A percentile compares a stretch with the other conserved stretches of the same genome.
These are phyloP conservation scores for Iberis pinnata DNA, from an alignment of 345 rosid species.

Conservation along the genomic window DNA sequence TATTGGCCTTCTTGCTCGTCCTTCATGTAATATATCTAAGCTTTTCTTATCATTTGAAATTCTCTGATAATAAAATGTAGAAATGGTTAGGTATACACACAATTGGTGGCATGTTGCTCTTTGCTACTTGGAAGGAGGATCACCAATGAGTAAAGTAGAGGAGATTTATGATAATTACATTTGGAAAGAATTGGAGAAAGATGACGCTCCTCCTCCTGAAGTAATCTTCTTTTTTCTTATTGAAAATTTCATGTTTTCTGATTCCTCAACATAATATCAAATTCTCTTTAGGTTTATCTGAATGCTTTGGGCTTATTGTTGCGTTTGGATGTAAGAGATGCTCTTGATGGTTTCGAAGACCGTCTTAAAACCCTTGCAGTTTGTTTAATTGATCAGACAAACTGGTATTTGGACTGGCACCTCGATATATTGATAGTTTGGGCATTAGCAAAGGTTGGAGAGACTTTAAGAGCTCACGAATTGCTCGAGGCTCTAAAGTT, in stretches of 20 bases:
- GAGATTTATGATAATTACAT: conserved; percentile 66
- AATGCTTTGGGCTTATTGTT: conserved; percentile 69
- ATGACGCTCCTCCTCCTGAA: conserved; percentile 48
- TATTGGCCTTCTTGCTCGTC: conserved; percentile 66
- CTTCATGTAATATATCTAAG: conserved; percentile 49
- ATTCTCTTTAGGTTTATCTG: conserved; percentile 56
- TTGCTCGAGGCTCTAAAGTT: conserved; percentile 57
- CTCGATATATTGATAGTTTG: conserved; percentile 70
- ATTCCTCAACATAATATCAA: conserved; percentile 2
- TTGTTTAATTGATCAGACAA: conserved; percentile 44
- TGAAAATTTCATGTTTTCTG: background rate
- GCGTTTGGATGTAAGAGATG: conserved; percentile 54
- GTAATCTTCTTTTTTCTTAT: conserved; percentile 28
- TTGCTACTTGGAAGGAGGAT: conserved; percentile 88
- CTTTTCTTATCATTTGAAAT: background rate
- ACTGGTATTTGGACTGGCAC: conserved; percentile 77
- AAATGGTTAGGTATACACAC: conserved; percentile 59
- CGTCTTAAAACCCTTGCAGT: conserved; percentile 46
- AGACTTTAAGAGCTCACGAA: conserved; percentile 61
- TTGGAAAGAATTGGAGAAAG: conserved; percentile 68
- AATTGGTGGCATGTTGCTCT: conserved; percentile 98
- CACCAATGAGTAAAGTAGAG: conserved; percentile 46
- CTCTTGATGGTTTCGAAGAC: conserved; percentile 40
- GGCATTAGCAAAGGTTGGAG: conserved; percentile 63
- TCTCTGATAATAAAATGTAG: background rate